Evolutionary conservation across 108 stramenopile species (phyloP).

Genomic region (Cyclotella choctawhatcheeana): DNA sequence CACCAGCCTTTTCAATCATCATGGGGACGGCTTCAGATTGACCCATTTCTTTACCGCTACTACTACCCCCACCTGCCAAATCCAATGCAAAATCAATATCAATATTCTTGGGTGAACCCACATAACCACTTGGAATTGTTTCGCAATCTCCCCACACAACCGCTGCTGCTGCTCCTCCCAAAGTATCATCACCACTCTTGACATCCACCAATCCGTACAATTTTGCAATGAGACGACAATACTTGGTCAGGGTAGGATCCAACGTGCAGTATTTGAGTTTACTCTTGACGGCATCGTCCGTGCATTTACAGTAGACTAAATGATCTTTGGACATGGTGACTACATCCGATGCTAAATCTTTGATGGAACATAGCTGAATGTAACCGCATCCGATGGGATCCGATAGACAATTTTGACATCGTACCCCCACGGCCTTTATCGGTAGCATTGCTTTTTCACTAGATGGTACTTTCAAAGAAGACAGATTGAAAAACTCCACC

Average conservation of each 20-base stretch:
- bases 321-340: not conserved
- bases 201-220: constrained; percentile 5
- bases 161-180: not conserved
- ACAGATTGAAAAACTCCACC: constrained; percentile 19
- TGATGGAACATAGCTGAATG: not conserved
- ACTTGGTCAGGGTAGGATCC: not conserved
- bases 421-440: constrained; percentile 2
- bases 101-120: constrained; percentile 9
- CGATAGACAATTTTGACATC: constrained; percentile 21
- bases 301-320: constrained; percentile 3
- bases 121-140: constrained; percentile 16
- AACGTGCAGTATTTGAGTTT: not conserved
- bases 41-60: too few species aligned
- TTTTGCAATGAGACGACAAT: constrained; percentile 1
- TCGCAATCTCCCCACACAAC: constrained; percentile 15
- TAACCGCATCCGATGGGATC: constrained; percentile 4
- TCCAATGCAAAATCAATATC: constrained; percentile 13
- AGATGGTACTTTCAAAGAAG: not conserved
- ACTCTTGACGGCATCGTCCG: not conserved
- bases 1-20: too few species aligned
- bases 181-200: not conserved
- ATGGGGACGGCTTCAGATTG: too few species aligned
- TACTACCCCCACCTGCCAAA: not conserved
- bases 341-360: constrained; percentile 6
- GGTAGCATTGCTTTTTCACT: not conserved